Base-by-base conservation (phyloP, 2,329 filamentous ascomycete genomes). In the Cladosporium colombiae region DNA sequence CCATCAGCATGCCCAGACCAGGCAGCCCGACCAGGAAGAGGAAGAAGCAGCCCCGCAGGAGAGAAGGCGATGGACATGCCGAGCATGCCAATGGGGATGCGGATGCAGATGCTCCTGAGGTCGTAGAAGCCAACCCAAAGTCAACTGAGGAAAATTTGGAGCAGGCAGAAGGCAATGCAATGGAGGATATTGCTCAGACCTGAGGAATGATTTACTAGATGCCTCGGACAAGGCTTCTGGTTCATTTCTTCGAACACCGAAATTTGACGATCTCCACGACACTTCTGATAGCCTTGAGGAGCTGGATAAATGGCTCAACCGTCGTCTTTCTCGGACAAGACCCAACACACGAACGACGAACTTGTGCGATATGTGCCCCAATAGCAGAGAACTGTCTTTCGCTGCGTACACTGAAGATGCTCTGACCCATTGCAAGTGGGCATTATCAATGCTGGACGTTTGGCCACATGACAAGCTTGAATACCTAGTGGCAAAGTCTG, bases 1-100 rank as follows among this genome's bases (percentile, higher is more conserved):
- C 80, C 10, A 87, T 90, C 75, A 88, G 86, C 73, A 84, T 85
- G n/a, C 79, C 79, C 21, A 75, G 78, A 27, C 72, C 76, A 33
- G 78, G 78, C 31, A 77, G 76, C 29, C 78, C 75, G 14, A 52
- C 49, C 35, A 71, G 74, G 50, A 73, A 74, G 66, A 78, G 78
- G 70, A 82, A 78, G 73, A 71, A 77, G 46, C 68, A 71, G n/a
- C 58, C 73, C 16, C 66, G 70, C 31, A 72, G 71, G 65, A 70
- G 44, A 55, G 16, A 31, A n/a, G 31, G 52, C 10, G 27, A 31
- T 31, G 31, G 52, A 2, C 70, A 59, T 31, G 55, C 52, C 8
- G 52, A 55, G 18, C 29, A 57, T 16, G 35, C 16, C 14, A 52
- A 59, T 29, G 31, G 31, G 10, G 21, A 44, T 10, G 49, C 52